Evolutionary conservation across 306 rosid genomes (phyloP).

Genomic region (Echinosophora koreensis): DNA sequence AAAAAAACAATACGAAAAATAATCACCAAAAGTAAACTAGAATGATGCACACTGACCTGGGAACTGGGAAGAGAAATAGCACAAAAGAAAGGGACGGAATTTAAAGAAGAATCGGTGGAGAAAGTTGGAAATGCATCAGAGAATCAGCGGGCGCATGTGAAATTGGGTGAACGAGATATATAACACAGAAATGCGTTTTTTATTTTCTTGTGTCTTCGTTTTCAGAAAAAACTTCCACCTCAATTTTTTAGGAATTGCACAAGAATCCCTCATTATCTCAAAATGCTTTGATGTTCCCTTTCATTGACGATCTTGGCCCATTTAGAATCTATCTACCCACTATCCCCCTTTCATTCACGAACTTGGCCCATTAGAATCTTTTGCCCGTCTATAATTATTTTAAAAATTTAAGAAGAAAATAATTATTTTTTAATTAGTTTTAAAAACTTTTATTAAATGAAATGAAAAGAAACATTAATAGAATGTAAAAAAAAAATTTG

Average conservation of each 20-base stretch:
- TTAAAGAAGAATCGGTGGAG: conserved; percentile 12
- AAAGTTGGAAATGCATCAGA: conserved; percentile 54
- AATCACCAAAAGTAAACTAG: neutral
- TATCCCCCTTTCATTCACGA: neutral
- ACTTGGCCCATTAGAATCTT: too few species aligned
- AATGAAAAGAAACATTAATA: too few species aligned
- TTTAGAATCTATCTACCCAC: neutral
- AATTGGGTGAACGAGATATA: conserved; percentile 36
- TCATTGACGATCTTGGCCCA: neutral
- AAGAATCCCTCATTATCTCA: conserved; percentile 12
- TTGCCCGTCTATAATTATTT: too few species aligned
- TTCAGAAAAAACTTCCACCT: neutral
- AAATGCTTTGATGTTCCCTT: neutral
- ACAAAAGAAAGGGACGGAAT: conserved; percentile 7
- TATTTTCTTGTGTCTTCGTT: conserved; percentile 9
- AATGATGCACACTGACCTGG: conserved; percentile 38
- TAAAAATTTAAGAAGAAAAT: too few species aligned
- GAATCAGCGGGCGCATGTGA: conserved; percentile 40
- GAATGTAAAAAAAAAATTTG: too few species aligned
- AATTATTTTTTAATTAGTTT: too few species aligned
- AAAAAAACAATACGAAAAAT: neutral
- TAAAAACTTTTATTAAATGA: too few species aligned
- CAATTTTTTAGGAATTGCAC: conserved; percentile 19
- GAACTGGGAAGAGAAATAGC: conserved; percentile 40
- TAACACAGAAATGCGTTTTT: neutral